A percentile compares a stretch with the other conserved stretches of the same genome.
Conservation (phyloP, 1,284 basidiomycete species). For the Meripilus lineatus region DNA sequence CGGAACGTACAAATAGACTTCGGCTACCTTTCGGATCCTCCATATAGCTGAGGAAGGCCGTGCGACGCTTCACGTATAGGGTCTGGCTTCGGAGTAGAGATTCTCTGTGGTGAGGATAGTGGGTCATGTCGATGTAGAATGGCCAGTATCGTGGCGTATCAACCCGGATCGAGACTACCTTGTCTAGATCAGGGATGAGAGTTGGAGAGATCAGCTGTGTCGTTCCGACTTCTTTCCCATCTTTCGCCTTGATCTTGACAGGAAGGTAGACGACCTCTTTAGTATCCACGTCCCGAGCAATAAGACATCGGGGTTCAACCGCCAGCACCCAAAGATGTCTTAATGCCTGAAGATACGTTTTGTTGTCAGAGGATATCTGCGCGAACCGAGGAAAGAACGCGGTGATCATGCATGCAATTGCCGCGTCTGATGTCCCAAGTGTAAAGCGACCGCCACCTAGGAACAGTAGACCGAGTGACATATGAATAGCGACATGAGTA, state of each 20-base stretch:
- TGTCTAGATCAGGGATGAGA: constrained; percentile 83
- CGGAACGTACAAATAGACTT: constrained; percentile 79
- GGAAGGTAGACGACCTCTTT: constrained; percentile 88
- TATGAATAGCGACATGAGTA: constrained; percentile 86
- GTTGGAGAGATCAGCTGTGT: constrained; percentile 87
- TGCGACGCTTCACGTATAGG: constrained; percentile 87
- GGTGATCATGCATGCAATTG: constrained; percentile 85
- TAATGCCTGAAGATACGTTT: constrained; percentile 88
- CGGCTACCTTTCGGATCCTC: constrained; percentile 91
- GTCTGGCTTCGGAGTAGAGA: constrained; percentile 74
- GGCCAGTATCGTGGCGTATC: constrained; percentile 96
- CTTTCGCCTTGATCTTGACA: constrained; percentile 76
- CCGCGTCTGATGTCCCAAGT: constrained; percentile 86
- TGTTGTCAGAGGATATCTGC: constrained; percentile 78
- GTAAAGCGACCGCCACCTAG: constrained; percentile 93
- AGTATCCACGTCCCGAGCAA: constrained; percentile 88
- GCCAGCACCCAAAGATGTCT: constrained; percentile 96
- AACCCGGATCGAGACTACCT: constrained; percentile 73
- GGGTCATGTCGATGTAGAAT: constrained; percentile 73
- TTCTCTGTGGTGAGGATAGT: constrained; percentile 62
- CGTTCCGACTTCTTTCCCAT: constrained; percentile 52
- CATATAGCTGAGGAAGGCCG: constrained; percentile 88
- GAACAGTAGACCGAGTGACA: constrained; percentile 91
- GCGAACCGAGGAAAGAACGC: constrained; percentile 92
- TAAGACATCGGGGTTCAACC: constrained; percentile 88